phyloP scores from a whole-genome alignment of 2,329 filamentous ascomycete genomes.

The Apiospora arundinis region DNA sequence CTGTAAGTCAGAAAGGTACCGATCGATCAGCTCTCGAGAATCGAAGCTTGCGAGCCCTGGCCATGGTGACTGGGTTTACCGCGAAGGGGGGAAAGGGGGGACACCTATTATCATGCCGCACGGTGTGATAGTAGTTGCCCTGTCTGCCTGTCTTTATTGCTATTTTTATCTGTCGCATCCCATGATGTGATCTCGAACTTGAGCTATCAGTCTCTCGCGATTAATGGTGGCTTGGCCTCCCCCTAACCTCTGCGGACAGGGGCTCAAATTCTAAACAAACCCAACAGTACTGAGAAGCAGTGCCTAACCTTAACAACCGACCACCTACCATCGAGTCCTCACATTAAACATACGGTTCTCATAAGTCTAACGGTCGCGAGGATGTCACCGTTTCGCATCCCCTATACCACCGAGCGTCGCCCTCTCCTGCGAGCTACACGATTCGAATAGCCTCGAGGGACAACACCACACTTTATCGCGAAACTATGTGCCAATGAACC shows the following conservation, averaged over 20 bases:
- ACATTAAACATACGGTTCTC: not conserved
- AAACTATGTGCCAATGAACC: not conserved
- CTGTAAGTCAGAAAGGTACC: not conserved
- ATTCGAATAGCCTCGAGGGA: not conserved
- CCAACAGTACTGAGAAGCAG: not conserved
- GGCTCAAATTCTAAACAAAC: not conserved
- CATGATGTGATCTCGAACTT: not conserved
- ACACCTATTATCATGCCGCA: not conserved
- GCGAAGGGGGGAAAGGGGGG: not conserved
- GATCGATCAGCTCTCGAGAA: not conserved
- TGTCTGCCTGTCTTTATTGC: not conserved
- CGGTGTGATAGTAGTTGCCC: not conserved
- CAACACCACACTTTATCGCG: not conserved
- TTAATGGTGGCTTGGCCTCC: not conserved
- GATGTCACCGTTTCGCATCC: too few relatives aligned
- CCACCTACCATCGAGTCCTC: not conserved
- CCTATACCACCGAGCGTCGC: not conserved
- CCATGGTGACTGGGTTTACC: not conserved
- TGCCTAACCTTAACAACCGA: not conserved
- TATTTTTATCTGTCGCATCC: not conserved
- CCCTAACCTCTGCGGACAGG: not conserved
- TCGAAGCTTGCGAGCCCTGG: not conserved
- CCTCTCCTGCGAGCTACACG: not conserved
- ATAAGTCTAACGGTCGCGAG: not conserved
- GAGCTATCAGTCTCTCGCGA: not conserved